These are phyloP conservation scores for Eustoma russellianum DNA, from an alignment of 257 asterid species.

Conservation along the genomic window DNA sequence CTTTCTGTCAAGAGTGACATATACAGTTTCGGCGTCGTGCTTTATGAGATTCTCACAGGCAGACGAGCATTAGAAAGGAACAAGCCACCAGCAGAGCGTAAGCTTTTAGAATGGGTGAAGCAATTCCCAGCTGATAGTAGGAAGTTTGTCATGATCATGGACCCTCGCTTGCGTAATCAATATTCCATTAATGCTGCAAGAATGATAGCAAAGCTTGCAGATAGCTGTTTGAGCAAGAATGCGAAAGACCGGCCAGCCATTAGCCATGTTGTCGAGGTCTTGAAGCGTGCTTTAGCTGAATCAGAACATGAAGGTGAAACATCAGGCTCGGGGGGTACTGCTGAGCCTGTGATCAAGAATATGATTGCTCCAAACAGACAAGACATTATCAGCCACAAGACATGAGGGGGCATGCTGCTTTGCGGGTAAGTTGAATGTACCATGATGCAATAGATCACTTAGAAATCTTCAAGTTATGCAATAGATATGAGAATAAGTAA, in stretches of 20 bases:
- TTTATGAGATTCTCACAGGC: conserved; percentile 75
- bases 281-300: conserved; percentile 63
- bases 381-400: conserved; percentile 10
- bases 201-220: conserved; percentile 68
- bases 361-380: conserved; percentile 8
- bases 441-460: too few species aligned
- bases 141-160: conserved; percentile 64
- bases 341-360: conserved; percentile 14
- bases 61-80: conserved; percentile 64
- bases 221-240: conserved; percentile 56
- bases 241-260: conserved; percentile 72
- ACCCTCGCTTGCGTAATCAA: conserved; percentile 52
- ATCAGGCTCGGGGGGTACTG: conserved; percentile 10
- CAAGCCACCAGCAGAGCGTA: conserved; percentile 51
- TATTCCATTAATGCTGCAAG: conserved; percentile 55
- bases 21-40: conserved; percentile 87
- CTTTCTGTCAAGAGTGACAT: conserved; percentile 69
- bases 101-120: conserved; percentile 76
- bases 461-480: too few species aligned
- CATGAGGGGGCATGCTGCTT: not conserved
- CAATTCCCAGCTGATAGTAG: conserved; percentile 58
- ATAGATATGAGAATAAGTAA: too few species aligned
- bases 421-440: too few species aligned
- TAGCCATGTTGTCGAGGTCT: conserved; percentile 53
- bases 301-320: conserved; percentile 33